phyloP scores from a whole-genome alignment of 352 stramenopile species.

The Globisporangium splendens region DNA sequence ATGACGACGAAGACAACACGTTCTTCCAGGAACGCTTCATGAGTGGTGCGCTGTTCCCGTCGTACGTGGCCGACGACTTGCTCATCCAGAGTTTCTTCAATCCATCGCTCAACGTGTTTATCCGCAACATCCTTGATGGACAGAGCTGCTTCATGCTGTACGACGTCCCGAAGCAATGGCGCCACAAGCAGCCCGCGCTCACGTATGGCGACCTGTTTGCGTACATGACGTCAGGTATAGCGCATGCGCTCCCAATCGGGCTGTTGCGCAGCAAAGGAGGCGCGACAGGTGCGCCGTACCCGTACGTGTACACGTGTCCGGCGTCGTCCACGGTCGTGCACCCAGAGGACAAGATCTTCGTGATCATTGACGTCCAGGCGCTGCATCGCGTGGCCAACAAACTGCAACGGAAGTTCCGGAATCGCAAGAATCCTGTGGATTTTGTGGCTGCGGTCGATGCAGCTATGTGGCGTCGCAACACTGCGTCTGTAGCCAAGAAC shows the following conservation, averaged over 20 bases:
- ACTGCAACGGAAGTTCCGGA: conserved; percentile 68
- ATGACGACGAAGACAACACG: conserved; percentile 57
- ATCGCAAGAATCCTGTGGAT: conserved; percentile 14
- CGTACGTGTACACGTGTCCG: conserved; percentile 84
- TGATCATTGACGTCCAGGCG: conserved; percentile 70
- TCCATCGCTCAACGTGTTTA: conserved; percentile 79
- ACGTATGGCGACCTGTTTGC: conserved; percentile 75
- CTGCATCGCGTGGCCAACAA: conserved; percentile 77
- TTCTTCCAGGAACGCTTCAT: conserved; percentile 88
- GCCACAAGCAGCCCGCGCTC: conserved; percentile 21
- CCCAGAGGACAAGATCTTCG: conserved; percentile 75
- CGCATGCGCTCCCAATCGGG: conserved; percentile 74
- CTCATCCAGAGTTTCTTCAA: conserved; percentile 89
- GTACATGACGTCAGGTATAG: conserved; percentile 67
- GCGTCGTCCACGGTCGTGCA: conserved; percentile 56
- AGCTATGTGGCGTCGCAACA: conserved; percentile 1
- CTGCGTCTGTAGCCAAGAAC: neutral
- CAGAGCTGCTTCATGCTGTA: conserved; percentile 87
- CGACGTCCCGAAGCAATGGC: conserved; percentile 58
- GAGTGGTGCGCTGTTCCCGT: conserved; percentile 75
- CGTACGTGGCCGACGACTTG: conserved; percentile 74
- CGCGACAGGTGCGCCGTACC: conserved; percentile 44
- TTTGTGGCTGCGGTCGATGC: conserved; percentile 11
- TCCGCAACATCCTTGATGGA: conserved; percentile 78
- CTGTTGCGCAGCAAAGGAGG: conserved; percentile 58